Percentiles rank a stretch among this genome's conserved stretches.
Conservation (phyloP, 2,329 filamentous ascomycete genomes). For the Fusarium nanum region DNA sequence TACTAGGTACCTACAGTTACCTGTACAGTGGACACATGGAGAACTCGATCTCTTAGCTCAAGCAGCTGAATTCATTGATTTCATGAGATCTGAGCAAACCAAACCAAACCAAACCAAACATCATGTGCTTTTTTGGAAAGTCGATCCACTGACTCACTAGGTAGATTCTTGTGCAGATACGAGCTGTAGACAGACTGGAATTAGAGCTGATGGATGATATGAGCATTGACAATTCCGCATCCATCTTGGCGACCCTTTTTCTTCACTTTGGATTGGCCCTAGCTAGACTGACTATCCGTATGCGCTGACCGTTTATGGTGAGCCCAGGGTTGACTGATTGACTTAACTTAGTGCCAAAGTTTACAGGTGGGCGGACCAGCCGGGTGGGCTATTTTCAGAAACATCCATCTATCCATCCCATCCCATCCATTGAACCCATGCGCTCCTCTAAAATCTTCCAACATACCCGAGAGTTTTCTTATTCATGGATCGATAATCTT, state of each 20-base stretch:
- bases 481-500: background rate
- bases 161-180: slow-evolving; percentile 24
- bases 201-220: slow-evolving; percentile 4
- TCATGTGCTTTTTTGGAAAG: background rate
- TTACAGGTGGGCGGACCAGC: slow-evolving; percentile 9
- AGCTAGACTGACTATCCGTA: slow-evolving; percentile 22
- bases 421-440: slow-evolving; percentile 2
- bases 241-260: slow-evolving; percentile 7
- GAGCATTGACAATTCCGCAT: slow-evolving; percentile 12
- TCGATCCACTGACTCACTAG: slow-evolving; percentile 11
- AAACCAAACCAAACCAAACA: background rate
- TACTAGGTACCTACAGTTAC: background rate
- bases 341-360: slow-evolving; percentile 21
- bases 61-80: slow-evolving; percentile 4
- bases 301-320: slow-evolving; percentile 29
- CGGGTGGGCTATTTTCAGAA: slow-evolving; percentile 35
- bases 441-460: background rate
- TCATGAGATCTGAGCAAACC: slow-evolving; percentile 9
- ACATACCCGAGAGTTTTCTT: background rate
- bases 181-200: slow-evolving; percentile 10
- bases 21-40: background rate
- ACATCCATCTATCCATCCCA: background rate
- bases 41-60: background rate
- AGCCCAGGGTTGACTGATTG: slow-evolving; percentile 6
- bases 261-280: slow-evolving; percentile 1